Conservation (phyloP, 1,284 basidiomycete genomes). For the Marasmius fiardii region DNA sequence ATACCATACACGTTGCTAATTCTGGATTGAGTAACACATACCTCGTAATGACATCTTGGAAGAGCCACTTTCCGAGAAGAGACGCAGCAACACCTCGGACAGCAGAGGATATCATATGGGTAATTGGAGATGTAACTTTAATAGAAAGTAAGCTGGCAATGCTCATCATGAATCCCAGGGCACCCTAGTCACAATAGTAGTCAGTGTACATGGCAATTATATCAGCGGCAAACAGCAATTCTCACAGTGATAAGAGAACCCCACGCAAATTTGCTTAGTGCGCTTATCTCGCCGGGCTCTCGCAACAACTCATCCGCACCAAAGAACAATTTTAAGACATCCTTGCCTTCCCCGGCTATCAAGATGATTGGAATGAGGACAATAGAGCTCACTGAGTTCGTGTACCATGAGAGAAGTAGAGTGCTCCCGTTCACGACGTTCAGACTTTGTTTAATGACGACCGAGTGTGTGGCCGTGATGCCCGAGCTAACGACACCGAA, state of each 20-base stretch:
- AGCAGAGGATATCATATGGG: slow-evolving; percentile 88
- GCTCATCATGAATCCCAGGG: slow-evolving; percentile 85
- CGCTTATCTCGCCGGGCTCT: slow-evolving; percentile 36
- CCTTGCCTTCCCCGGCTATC: slow-evolving; percentile 67
- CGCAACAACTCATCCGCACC: slow-evolving; percentile 34
- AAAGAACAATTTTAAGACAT: slow-evolving; percentile 56
- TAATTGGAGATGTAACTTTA: slow-evolving; percentile 90
- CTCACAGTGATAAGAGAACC: slow-evolving; percentile 70
- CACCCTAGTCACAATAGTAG: slow-evolving; percentile 47
- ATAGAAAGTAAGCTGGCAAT: slow-evolving; percentile 86
- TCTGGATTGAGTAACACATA: slow-evolving; percentile 31
- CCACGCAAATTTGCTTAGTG: slow-evolving; percentile 67
- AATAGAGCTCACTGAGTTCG: slow-evolving; percentile 71
- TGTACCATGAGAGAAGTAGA: slow-evolving; percentile 81
- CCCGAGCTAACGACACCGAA: slow-evolving; percentile 78
- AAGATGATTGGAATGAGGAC: slow-evolving; percentile 65
- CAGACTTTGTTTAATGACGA: slow-evolving; percentile 81
- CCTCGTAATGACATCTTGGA: slow-evolving; percentile 73
- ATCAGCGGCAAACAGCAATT: neutral
- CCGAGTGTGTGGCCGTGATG: slow-evolving; percentile 80
- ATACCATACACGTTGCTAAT: neutral
- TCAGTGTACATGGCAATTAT: neutral
- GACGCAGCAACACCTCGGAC: slow-evolving; percentile 82
- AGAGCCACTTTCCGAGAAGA: slow-evolving; percentile 71
- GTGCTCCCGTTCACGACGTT: slow-evolving; percentile 76